Base-by-base conservation (phyloP, 768 basidiomycete species). In the Rhizopogon vesiculosus region DNA sequence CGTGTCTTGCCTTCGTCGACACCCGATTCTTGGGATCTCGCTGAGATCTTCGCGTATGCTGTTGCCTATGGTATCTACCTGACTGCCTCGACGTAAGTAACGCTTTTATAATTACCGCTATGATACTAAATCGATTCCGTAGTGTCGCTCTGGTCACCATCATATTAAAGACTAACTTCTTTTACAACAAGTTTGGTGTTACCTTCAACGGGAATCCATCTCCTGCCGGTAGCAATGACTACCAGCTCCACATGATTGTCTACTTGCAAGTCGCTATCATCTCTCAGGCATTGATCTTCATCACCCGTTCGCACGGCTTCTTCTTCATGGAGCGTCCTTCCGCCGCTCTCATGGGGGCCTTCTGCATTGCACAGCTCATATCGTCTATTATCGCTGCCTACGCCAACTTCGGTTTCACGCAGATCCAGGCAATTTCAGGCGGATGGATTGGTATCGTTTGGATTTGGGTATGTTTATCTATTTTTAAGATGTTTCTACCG, bases 231-330 rank as follows among this genome's bases (percentile, higher is more conserved):
- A 9, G 53, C 53, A 89, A 89, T 69, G 88, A 92, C 69, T 72
- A 69, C n/a, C 78, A 86, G 62, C 76, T 94, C 5, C 93, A 96
- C 79, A 89, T 87, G 77, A 82, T 97, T 64, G 80, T 94, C 68
- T 96, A 97, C 80, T 83, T 95, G 62, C 93, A 96, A 76, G 96
- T 98, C 56, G 96, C 96, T 58, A 95, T 98, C 74, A 98, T 98
- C 77, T 98, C 96, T 45, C 96, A 98, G 73, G 96, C 96, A 2
- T 79, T 98, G 61, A 97, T 96, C 76, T 96, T 96, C 77, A 84
- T 95, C 72, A 96, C 93, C 41, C 92, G 93, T 76, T 86, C 93
- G 62, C 94, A 95, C 66, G 79, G 87, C 9, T 94, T 91, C 83
- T 95, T 93, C 89, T 96, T 93, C 80, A 91, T 92, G 90, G 93